Evolutionary conservation across 1,284 basidiomycete species (phyloP), one percentile per base, ranked within the genome.

Genomic region (Neonothopanus nambi): DNA sequence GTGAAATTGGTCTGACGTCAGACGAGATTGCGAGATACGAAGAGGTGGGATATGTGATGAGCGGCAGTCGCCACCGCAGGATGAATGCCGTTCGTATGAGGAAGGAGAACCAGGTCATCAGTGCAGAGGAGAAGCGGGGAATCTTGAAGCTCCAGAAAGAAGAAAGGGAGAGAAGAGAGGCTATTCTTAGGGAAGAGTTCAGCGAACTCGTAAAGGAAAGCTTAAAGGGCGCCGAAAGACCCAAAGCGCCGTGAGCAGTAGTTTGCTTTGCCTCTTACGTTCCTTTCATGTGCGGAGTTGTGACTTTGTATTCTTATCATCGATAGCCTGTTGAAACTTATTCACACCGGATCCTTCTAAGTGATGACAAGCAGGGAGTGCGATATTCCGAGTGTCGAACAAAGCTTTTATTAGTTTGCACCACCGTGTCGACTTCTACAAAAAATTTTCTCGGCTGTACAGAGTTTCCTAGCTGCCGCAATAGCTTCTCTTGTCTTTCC

Each of bases 91-190:
- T 99, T 36, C 89, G 97, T 57, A 91, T 98, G 84, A 79, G 96
- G 64, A 97, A 98, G 79, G 96, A 99, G 78, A 97, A 98, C 74
- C 96, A 99, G 74, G 95, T 99, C 57, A 96, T 98, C 68, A 93
- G 89, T 62, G 95, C 95, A 1, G 96, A 98, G 74, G 96, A 99
- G 78, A 97, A 98, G 77, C 77, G 95, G 40, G 91, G 92, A 21
- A 93, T 98, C 54, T 69, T 98, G 64, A 95, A 95, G 72, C 67
- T 96, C 70, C 93, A 97, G 73, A 90, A 81, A 66, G 95, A 98
- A 72, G 95, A 98, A 73, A 84, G 90, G 70, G 84, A 89, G 65
- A 84, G 94, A 71, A 85, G 93, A 68, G 96, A 99, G 70, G 72
- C 85, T 20, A 87, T 92, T 56, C 67, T 92, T 56, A 71, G 84